Evolutionary conservation across 345 rosid species (phyloP), one percentile per base, ranked within the genome.

Genomic region (Mangifera indica): DNA sequence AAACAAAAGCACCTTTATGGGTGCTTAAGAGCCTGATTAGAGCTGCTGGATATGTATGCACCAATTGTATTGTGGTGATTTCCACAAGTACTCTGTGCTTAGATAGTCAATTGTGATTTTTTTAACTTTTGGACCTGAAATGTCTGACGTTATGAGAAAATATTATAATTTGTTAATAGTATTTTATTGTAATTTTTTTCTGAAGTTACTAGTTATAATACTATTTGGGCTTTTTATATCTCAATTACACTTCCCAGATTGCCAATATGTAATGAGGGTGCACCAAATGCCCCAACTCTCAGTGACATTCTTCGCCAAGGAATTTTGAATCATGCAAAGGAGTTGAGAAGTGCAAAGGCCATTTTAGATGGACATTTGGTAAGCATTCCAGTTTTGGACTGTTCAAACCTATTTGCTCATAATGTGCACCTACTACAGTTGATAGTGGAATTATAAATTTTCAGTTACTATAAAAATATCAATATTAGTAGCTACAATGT

Each of bases 361-460:
- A 46, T 92, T 81, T 77, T 92, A 73, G 92, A 94, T 84, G 97
- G 98, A 52, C 81, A 81, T 61, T 82, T 90, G 97, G 97, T 94
- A 79, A 82, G 87, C 24, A 59, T 26, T 67, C 61, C 54, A 48
- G 55, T 65, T 10, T 24, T 18, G 57, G 24, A 54, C 20, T 17
- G 11, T 46, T 56, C 53, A 45, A 46, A 40, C 7, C 22, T 70
- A 17, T 45, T 44, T 42, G 52, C 18, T 25, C 58, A 26, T 10
- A 22, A 22, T 44, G 5, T 4, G 40, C 42, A 5, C 12, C 14
- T 40, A 15, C 25, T 69, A 40, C 63, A 10, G 15, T 15, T 15
- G 40, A 3, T 4, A 18, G n/a, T 11, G 73, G 66, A 46, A 25
- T 26, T 40, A 45, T 59, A 59, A 26, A 14, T 42, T 10, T 2